Evolutionary conservation across 441 rosid species (phyloP).

Genomic region (Euphorbia schlechtendalii): DNA sequence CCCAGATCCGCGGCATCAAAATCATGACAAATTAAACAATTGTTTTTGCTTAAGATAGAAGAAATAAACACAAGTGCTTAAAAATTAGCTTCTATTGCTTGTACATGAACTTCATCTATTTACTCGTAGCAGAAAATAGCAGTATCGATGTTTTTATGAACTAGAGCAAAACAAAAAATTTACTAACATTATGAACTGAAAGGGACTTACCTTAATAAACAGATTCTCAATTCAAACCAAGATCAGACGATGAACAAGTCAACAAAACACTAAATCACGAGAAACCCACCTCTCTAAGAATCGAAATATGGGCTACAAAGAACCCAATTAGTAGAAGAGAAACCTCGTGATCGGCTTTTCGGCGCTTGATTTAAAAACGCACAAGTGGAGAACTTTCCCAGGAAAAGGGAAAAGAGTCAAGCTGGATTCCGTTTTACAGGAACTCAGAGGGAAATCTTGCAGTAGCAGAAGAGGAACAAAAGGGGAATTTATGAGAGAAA

Average conservation of each 20-base stretch:
- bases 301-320: constrained; percentile 2
- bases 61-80: constrained; percentile 5
- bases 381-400: background rate
- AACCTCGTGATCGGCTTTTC: constrained; percentile 20
- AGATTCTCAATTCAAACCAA: constrained; percentile 4
- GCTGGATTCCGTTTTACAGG: background rate
- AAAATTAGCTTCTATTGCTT: constrained; percentile 1
- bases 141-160: background rate
- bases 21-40: constrained; percentile 1
- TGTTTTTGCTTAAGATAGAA: constrained; percentile 21
- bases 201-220: constrained; percentile 5
- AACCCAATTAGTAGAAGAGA: constrained; percentile 5
- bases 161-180: background rate
- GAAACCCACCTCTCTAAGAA: constrained; percentile 15
- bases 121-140: background rate
- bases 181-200: background rate
- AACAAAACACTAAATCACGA: constrained; percentile 14
- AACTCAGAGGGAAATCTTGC: constrained; percentile 2
- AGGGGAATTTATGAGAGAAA: background rate
- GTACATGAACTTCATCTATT: background rate
- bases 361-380: background rate
- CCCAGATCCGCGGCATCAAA: constrained; percentile 2
- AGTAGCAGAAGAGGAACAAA: background rate
- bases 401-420: constrained; percentile 5
- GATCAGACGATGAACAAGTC: constrained; percentile 8